phyloP scores from a whole-genome alignment of 768 basidiomycete genomes.

The Albatrellus ellisii region DNA sequence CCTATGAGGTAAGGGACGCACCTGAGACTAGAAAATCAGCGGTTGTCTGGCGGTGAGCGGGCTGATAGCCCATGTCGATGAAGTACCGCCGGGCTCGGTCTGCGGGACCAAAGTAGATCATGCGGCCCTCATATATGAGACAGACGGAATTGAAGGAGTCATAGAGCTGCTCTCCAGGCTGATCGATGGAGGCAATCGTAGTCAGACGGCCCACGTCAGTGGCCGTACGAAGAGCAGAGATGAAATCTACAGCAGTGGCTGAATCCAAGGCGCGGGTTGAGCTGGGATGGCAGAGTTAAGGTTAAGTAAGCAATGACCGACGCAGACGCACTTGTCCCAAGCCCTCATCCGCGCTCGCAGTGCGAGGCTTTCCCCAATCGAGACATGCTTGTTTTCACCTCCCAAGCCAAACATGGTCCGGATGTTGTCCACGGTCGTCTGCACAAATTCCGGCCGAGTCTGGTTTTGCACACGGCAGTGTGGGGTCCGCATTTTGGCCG shows the following conservation, averaged over 20 bases:
- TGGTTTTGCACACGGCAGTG: constrained; percentile 31
- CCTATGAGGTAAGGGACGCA: constrained; percentile 8
- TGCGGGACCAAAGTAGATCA: constrained; percentile 65
- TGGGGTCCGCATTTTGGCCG: constrained; percentile 59
- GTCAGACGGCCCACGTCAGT: constrained; percentile 33
- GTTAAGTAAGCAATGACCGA: neutral
- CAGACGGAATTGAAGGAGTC: constrained; percentile 67
- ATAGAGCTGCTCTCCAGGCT: constrained; percentile 61
- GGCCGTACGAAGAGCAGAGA: constrained; percentile 38
- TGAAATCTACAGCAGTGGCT: constrained; percentile 46
- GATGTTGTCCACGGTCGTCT: too few relatives aligned
- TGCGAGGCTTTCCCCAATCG: constrained; percentile 57
- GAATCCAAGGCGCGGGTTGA: constrained; percentile 38
- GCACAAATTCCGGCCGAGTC: too few relatives aligned
- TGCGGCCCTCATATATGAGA: constrained; percentile 59
- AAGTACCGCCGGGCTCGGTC: constrained; percentile 58
- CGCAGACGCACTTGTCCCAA: constrained; percentile 60
- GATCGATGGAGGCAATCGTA: constrained; percentile 76
- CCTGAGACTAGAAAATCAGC: constrained; percentile 45
- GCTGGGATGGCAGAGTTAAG: constrained; percentile 16
- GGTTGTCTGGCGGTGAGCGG: neutral
- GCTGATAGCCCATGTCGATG: constrained; percentile 46
- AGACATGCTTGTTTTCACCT: constrained; percentile 69
- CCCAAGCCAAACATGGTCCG: too few relatives aligned
- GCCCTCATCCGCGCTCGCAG: constrained; percentile 48